Conservation (phyloP, 495 filamentous ascomycete genomes). For the Penicillium soppii region DNA sequence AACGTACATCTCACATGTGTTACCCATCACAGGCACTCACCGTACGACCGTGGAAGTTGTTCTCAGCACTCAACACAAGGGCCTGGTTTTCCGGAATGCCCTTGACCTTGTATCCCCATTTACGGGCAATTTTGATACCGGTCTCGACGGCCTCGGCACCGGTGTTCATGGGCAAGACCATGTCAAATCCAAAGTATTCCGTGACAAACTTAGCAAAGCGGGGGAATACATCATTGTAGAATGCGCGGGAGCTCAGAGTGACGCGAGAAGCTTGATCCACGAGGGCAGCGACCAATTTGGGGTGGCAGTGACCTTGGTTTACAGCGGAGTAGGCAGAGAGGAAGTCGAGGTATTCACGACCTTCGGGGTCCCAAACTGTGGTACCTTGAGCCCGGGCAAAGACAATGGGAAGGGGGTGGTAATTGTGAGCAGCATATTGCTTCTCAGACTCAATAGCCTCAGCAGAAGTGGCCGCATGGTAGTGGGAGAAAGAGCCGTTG, state of each 20-base stretch:
- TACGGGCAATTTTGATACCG: constrained; percentile 93
- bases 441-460: constrained; percentile 78
- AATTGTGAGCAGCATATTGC: constrained; percentile 93
- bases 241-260: constrained; percentile 92
- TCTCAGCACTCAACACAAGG: constrained; percentile 75
- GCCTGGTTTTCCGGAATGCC: constrained; percentile 83
- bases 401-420: constrained; percentile 93
- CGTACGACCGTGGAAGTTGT: constrained; percentile 97
- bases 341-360: constrained; percentile 96
- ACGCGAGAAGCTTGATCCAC: constrained; percentile 86
- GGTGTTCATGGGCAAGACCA: constrained; percentile 99
- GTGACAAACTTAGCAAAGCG: constrained; percentile 93
- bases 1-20: constrained; percentile 1
- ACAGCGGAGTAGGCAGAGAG: constrained; percentile 96
- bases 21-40: constrained; percentile 48
- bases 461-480: constrained; percentile 79
- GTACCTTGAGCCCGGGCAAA: constrained; percentile 80
- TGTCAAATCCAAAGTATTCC: constrained; percentile 88
- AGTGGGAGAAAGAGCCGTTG: constrained; percentile 45
- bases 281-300: constrained; percentile 85
- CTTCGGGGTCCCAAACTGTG: constrained; percentile 96
- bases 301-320: constrained; percentile 99
- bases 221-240: constrained; percentile 99
- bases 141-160: constrained; percentile 99
- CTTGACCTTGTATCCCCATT: constrained; percentile 99